A percentile compares a stretch with the other conserved stretches of the same genome.
These are phyloP conservation scores for Halenospora varia DNA, from an alignment of 495 filamentous ascomycete species.

Conservation along the genomic window DNA sequence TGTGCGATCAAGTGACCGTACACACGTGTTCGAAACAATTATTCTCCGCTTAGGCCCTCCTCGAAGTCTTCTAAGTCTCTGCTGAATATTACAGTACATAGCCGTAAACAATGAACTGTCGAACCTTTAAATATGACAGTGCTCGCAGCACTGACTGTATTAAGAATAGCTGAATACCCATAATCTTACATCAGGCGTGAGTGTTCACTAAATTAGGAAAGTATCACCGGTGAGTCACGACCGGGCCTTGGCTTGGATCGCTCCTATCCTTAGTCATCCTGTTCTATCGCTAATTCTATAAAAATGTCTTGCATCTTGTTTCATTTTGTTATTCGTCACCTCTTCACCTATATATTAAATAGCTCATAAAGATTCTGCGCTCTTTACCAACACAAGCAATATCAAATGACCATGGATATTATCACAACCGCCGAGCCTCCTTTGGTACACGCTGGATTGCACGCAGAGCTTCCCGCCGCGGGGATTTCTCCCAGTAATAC, in stretches of 20 bases:
- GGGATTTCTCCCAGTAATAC: conserved; percentile 1
- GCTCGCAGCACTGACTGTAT: no score
- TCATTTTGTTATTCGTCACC: neutral
- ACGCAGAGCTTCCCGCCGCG: conserved; percentile 4
- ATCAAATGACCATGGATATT: conserved; percentile 6
- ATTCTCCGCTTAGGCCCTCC: no score
- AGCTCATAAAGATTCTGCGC: conserved; percentile 3
- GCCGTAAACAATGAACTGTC: no score
- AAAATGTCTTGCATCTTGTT: neutral
- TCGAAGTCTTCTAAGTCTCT: no score
- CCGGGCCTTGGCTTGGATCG: neutral
- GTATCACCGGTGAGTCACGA: neutral
- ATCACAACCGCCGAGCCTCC: conserved; percentile 1
- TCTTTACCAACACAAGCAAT: neutral
- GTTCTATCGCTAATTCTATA: conserved; percentile 4
- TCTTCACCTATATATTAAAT: conserved; percentile 1
- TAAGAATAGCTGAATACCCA: no score
- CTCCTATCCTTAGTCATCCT: conserved; percentile 2
- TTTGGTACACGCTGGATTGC: conserved; percentile 5
- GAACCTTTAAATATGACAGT: no score
- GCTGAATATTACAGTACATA: no score
- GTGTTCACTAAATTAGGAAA: no score
- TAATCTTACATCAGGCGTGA: no score
- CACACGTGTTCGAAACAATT: no score
- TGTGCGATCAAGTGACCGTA: no score